Conservation (phyloP, 2,329 filamentous ascomycete species). For the Colletotrichum viniferum region DNA sequence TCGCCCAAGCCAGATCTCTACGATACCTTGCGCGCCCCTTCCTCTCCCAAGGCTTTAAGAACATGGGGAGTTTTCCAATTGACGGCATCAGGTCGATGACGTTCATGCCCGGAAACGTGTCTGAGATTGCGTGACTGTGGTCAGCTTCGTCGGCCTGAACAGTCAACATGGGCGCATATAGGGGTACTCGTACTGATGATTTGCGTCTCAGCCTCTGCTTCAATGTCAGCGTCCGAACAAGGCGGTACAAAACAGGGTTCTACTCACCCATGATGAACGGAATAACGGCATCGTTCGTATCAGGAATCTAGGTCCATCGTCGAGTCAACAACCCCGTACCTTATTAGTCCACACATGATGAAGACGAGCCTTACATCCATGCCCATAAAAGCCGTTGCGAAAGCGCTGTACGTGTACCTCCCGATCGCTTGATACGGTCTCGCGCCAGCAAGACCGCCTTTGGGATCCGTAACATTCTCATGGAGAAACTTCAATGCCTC, state of each 20-base stretch:
- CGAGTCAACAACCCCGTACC: too few relatives aligned
- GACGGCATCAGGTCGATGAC: not conserved
- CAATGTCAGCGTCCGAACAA: not conserved
- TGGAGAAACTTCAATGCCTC: not conserved
- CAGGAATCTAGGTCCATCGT: not conserved
- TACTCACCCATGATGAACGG: not conserved
- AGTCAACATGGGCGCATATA: accelerated
- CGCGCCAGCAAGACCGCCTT: not conserved
- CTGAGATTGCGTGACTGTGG: not conserved
- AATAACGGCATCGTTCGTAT: not conserved
- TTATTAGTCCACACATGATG: too few relatives aligned
- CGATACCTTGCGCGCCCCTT: not conserved
- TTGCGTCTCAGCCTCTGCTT: not conserved
- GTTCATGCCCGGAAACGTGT: not conserved
- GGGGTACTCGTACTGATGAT: not conserved
- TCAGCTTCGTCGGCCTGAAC: not conserved
- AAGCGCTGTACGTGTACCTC: not conserved
- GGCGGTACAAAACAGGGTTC: accelerated
- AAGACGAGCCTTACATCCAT: not conserved
- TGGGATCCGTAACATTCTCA: not conserved
- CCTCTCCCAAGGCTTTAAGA: not conserved
- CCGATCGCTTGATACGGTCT: not conserved
- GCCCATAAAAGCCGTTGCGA: not conserved
- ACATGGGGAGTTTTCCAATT: not conserved
- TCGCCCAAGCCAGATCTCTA: not conserved